Evolutionary conservation across 179 eudicot genomes (phyloP).

Genomic region (Amaranthus tricolor): DNA sequence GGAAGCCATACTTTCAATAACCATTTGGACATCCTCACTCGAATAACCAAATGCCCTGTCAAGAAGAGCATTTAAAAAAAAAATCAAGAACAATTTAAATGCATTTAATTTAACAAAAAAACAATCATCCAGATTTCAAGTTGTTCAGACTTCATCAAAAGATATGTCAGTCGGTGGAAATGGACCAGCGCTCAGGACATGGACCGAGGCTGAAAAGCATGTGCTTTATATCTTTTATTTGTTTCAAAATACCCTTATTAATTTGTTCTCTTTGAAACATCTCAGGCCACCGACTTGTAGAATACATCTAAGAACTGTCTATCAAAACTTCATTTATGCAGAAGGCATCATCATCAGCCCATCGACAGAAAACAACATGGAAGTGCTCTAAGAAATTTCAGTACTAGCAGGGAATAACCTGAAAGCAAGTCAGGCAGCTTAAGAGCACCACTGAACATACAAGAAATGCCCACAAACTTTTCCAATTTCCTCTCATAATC

Average conservation of each 20-base stretch:
- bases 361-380: background rate
- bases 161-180: background rate
- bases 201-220: background rate
- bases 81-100: slow-evolving; percentile 5
- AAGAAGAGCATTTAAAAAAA: slow-evolving; percentile 18
- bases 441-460: background rate
- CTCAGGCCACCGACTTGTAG: too few species aligned
- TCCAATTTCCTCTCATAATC: background rate
- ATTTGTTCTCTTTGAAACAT: too few species aligned
- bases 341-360: background rate
- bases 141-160: slow-evolving; percentile 1
- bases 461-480: background rate
- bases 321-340: too few species aligned
- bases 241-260: too few species aligned
- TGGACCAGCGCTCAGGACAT: background rate
- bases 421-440: background rate
- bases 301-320: too few species aligned
- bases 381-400: background rate
- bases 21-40: slow-evolving; percentile 99
- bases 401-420: background rate
- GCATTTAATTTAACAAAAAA: background rate
- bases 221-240: background rate
- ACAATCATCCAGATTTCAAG: background rate
- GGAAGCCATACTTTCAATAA: slow-evolving; percentile 93
- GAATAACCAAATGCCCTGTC: slow-evolving; percentile 97